phyloP scores from a whole-genome alignment of 768 basidiomycete genomes.

The Agaricus bisporus region DNA sequence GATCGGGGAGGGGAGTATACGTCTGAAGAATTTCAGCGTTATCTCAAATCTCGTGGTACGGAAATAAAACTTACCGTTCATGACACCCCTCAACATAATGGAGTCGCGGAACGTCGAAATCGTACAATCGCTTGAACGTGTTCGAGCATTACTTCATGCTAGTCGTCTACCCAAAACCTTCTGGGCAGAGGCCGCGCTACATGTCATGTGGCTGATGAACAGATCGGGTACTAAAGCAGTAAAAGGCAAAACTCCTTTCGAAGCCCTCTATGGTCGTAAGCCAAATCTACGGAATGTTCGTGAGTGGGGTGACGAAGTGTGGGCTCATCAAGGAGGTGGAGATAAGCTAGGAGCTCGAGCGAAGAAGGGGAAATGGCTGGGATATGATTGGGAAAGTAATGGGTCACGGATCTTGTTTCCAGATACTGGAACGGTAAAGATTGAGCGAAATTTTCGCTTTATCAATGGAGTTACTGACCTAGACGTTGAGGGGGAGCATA shows the following conservation, averaged over 20 bases:
- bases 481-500: conserved; percentile 13
- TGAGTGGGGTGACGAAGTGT: conserved; percentile 28
- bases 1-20: conserved; percentile 35
- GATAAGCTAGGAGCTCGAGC: conserved; percentile 15
- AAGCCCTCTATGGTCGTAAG: too few relatives aligned
- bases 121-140: too few relatives aligned
- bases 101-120: too few relatives aligned
- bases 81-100: too few relatives aligned
- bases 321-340: conserved; percentile 16
- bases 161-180: too few relatives aligned
- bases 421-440: conserved; percentile 18
- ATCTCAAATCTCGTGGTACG: conserved; percentile 26
- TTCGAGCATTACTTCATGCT: too few relatives aligned
- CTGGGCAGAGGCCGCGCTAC: too few relatives aligned
- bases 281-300: too few relatives aligned
- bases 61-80: too few relatives aligned
- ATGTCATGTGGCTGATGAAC: too few relatives aligned
- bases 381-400: conserved; percentile 21
- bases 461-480: conserved; percentile 15
- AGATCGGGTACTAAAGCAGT: too few relatives aligned
- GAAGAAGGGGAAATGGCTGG: conserved; percentile 26
- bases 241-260: too few relatives aligned
- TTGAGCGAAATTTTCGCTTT: conserved; percentile 21
- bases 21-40: conserved; percentile 19
- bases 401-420: conserved; percentile 29